Percentiles rank a stretch among this genome's conserved stretches.
phyloP scores from a whole-genome alignment of 169 alveolate species.

The Fabrea salina region DNA sequence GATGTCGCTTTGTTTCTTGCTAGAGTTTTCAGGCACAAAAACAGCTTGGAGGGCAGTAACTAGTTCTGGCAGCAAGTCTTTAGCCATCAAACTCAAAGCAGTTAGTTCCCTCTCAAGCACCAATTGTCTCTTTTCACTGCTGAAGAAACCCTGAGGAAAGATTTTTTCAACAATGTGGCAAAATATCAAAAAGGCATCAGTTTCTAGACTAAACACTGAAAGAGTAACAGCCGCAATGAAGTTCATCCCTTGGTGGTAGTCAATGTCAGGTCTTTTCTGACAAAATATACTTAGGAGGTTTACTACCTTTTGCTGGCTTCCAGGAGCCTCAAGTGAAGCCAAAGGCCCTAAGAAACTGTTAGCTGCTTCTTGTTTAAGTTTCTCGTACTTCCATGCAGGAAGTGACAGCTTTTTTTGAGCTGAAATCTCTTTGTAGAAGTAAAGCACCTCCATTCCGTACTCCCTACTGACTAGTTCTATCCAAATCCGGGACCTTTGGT shows the following conservation, averaged over 20 bases:
- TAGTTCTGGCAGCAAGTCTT: neutral
- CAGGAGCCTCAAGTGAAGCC: neutral
- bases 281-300: neutral
- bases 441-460: too few relatives aligned
- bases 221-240: neutral
- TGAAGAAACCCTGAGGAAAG: slow-evolving; percentile 12
- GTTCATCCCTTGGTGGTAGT: slow-evolving; percentile 6
- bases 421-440: too few relatives aligned
- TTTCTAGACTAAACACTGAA: slow-evolving; percentile 7
- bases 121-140: neutral
- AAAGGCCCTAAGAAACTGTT: neutral
- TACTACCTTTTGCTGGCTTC: neutral
- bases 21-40: neutral
- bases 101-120: neutral
- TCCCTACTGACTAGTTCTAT: too few relatives aligned
- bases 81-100: neutral
- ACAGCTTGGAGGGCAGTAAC: slow-evolving; percentile 4
- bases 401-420: too few relatives aligned
- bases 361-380: neutral
- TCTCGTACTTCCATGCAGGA: too few relatives aligned
- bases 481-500: neutral
- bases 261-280: slow-evolving; percentile 16
- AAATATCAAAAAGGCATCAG: slow-evolving; percentile 11
- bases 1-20: neutral
- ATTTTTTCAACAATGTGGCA: slow-evolving; percentile 30